These are phyloP conservation scores for Macrolepiota albuminosa DNA, from an alignment of 768 basidiomycete species.

Conservation along the genomic window DNA sequence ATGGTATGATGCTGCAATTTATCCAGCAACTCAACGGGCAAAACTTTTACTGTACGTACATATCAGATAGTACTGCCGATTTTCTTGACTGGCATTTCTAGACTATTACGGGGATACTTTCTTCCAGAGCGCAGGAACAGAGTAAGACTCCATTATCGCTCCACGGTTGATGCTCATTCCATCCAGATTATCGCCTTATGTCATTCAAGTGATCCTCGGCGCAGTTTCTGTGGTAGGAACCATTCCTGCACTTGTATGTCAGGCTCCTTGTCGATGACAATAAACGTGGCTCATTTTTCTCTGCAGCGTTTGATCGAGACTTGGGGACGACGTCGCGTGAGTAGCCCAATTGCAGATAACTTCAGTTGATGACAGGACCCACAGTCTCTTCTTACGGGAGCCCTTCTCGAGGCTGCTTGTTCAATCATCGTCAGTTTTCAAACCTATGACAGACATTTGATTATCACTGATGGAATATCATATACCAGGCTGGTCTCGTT, in stretches of 20 bases:
- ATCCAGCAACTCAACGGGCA: slow-evolving; percentile 80
- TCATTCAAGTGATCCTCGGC: slow-evolving; percentile 74
- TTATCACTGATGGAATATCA: not conserved
- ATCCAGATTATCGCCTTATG: slow-evolving; percentile 55
- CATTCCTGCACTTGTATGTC: slow-evolving; percentile 56
- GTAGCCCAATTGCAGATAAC: slow-evolving; percentile 5
- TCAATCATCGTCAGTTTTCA: slow-evolving; percentile 47
- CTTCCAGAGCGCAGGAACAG: slow-evolving; percentile 69
- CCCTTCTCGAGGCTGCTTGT: slow-evolving; percentile 55
- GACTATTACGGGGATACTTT: slow-evolving; percentile 81
- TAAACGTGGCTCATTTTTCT: not conserved
- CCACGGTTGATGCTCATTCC: not conserved
- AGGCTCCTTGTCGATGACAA: not conserved
- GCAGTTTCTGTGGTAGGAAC: slow-evolving; percentile 71
- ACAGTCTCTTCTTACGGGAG: slow-evolving; percentile 63
- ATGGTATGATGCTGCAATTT: slow-evolving; percentile 83
- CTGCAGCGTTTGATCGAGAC: slow-evolving; percentile 57
- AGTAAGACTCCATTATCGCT: slow-evolving; percentile 28
- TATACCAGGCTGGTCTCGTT: slow-evolving; percentile 55
- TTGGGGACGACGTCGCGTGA: slow-evolving; percentile 66
- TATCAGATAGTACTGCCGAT: not conserved
- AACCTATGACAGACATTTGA: not conserved
- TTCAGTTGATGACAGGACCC: not conserved
- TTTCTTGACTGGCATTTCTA: slow-evolving; percentile 18
- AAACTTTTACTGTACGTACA: slow-evolving; percentile 65